Evolutionary conservation across 139 green algal genomes (phyloP), one percentile per base, ranked within the genome.

Genomic region (Chlorella sp.): DNA sequence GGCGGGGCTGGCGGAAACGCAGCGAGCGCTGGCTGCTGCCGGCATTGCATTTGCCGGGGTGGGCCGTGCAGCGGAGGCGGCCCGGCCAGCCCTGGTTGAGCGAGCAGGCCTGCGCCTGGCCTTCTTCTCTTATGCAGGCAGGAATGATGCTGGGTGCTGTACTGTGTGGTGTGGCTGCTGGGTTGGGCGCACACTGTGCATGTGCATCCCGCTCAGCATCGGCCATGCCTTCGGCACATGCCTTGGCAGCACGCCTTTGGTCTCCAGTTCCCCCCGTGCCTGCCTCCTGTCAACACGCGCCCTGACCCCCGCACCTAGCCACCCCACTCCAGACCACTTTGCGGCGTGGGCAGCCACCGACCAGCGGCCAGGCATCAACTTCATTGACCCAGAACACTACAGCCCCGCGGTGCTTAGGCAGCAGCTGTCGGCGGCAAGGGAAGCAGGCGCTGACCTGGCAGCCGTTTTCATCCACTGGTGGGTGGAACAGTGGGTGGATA

Each of bases 381-480:
- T 87, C 76, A 89, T 94, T 7, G 74, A 95, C 67, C 92, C 92
- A 40, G 76, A 76, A 34, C 67, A 54, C 40, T 91, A 77, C 40
- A 38, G 51, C 34, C 43, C 22, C 26, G 80, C 14, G 17, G 26
- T 48, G 36, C 64, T 94, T 36, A 36, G 73, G 19, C 51, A 82
- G 56, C 88, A 92, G 28, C 73, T 93, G 44, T 36, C 51, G 28
- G 38, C 76, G 38, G 78, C 58, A 13, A 44, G 65, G 0, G 36
- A 68, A 72, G 72, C 43, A 14, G 72, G 72, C 30, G 56, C 72
- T 19, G 90, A 91, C 40, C 58, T 94, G 36, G 65, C 87, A 24
- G n/a, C 94, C 3, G 79, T 95, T 40, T 95, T 86, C 41, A 51
- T 93, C 11, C 92, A 94, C 46, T 94, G 92, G 91, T 58, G 46